These are phyloP conservation scores for Cairneyella variabilis DNA, from an alignment of 495 filamentous ascomycete genomes.

Conservation along the genomic window DNA sequence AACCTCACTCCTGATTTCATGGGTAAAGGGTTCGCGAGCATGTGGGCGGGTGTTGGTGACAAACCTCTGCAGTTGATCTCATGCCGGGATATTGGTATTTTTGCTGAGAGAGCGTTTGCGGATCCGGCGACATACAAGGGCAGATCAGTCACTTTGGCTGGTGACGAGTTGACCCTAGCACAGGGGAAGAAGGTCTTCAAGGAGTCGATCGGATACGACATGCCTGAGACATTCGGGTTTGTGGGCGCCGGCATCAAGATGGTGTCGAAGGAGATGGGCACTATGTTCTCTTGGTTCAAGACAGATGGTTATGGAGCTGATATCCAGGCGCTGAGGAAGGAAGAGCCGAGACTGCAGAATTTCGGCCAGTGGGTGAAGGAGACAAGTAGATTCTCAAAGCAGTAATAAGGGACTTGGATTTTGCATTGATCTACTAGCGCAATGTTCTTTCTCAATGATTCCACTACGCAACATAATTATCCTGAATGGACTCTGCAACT, in stretches of 20 bases:
- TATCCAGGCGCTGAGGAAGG: constrained; percentile 34
- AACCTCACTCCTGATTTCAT: constrained; percentile 55
- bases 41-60: constrained; percentile 39
- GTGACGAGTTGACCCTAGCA: constrained; percentile 41
- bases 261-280: constrained; percentile 31
- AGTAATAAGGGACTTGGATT: no score
- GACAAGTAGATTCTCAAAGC: constrained; percentile 30
- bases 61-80: constrained; percentile 56
- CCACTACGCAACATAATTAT: no score
- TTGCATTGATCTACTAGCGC: no score
- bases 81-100: constrained; percentile 58
- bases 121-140: constrained; percentile 36
- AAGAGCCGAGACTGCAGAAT: constrained; percentile 37
- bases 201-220: constrained; percentile 33
- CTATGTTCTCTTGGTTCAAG: constrained; percentile 45
- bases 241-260: constrained; percentile 36
- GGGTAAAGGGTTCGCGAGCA: constrained; percentile 57
- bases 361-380: constrained; percentile 39
- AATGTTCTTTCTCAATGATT: no score
- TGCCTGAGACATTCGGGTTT: constrained; percentile 36
- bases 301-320: constrained; percentile 40
- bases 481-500: no score
- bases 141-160: constrained; percentile 39
- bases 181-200: constrained; percentile 36
- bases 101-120: constrained; percentile 57